phyloP scores from a whole-genome alignment of 148 eudicot genomes.

The Fallopia convolvulus region DNA sequence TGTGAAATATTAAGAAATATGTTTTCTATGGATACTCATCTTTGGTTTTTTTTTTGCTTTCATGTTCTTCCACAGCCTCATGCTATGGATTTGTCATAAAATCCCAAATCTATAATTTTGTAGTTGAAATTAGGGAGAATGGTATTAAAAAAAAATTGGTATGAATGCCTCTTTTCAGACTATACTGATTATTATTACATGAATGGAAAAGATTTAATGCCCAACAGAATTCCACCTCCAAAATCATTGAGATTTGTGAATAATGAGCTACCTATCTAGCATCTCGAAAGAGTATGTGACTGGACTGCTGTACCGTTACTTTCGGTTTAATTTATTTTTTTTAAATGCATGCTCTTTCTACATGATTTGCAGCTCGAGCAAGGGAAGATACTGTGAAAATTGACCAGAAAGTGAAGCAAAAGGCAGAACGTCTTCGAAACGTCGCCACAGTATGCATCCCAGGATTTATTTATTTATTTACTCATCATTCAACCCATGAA shows the following conservation, averaged over 20 bases:
- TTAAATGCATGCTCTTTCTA: not conserved
- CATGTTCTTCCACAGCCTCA: not conserved
- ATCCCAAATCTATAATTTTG: not conserved
- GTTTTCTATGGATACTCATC: not conserved
- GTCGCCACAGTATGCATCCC: conserved; percentile 60
- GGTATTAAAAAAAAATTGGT: no score
- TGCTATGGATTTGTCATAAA: not conserved
- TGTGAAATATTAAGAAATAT: not conserved
- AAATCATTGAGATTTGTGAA: not conserved
- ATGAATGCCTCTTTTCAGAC: not conserved
- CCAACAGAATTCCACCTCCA: not conserved
- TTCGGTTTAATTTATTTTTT: not conserved
- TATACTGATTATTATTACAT: not conserved
- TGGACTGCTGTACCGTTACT: not conserved
- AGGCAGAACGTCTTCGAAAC: conserved; percentile 80
- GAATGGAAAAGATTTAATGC: not conserved
- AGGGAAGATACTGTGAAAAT: conserved; percentile 89
- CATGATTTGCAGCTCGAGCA: conserved; percentile 76
- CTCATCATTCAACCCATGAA: not conserved
- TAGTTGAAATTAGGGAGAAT: not conserved
- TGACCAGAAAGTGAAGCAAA: conserved; percentile 68
- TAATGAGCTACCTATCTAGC: not conserved
- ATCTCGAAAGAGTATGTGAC: not conserved
- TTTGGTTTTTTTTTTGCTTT: not conserved
- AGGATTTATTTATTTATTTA: not conserved